Base-by-base conservation (phyloP, 345 rosid species). In the Salix exigua region DNA sequence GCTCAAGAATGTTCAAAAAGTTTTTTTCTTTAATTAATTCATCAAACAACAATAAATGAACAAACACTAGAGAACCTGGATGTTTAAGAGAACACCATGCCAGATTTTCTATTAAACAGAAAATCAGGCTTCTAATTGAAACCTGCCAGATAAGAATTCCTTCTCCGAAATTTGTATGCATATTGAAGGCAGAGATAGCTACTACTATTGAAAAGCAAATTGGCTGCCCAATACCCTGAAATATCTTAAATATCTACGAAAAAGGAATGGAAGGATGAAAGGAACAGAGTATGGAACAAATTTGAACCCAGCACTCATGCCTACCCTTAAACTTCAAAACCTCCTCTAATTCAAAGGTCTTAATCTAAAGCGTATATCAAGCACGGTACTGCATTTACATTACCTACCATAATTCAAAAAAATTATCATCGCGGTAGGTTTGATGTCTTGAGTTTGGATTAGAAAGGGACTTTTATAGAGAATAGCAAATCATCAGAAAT, bases 1-100 rank as follows among this genome's bases (percentile, higher is more conserved):
- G 88, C 72, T 48, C 68, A 61, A 62, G 65, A 75, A 73, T 64
- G 66, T 37, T 31, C 46, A 76, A 38, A 53, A 7, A 61, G 9
- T 68, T 21, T 44, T 53, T 46, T 55, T 46, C 68, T n/a, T 72
- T 12, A 35, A 35, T 44, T 31, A 78, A 21, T 53, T 53, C 42
- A 21, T 10, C 48, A 71, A 8, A 25, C 60, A 28, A 63, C 31
- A 37, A 18, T 33, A 68, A 28, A 44, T 38, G 46, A 30, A 30
- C 2, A 40, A 76, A 17, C 10, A 18, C 16, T 17, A 30, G 33
- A 37, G n/a, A 68, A 14, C 7, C 23, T 18, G 23, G 23, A 48
- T 14, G 61, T 14, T n/a, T 63, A 2, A 44, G 64, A 70, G 31
- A 42, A 13, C 26, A 62, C 5, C 31, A 28, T 42, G 50, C 28